Percentiles rank a stretch among this genome's conserved stretches.
phyloP scores from a whole-genome alignment of 2,329 filamentous ascomycete genomes.

The Clonostachys rhizophaga region DNA sequence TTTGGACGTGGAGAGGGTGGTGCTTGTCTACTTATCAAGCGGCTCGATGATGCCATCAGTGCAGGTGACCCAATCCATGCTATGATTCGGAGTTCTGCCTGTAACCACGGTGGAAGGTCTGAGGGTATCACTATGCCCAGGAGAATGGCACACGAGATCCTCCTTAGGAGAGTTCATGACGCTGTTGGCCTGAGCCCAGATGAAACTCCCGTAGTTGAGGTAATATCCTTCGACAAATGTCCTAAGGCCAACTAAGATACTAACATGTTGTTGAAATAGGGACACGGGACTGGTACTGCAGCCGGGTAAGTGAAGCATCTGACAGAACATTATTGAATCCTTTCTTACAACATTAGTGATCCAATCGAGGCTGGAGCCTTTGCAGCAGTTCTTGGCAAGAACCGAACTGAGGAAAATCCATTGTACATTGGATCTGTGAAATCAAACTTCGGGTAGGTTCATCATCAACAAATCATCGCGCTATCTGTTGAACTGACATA shows the following conservation, averaged over 20 bases:
- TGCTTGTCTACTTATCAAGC: constrained; percentile 53
- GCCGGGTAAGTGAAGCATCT: constrained; percentile 49
- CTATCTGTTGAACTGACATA: neutral
- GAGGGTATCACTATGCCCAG: constrained; percentile 45
- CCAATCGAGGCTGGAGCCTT: constrained; percentile 28
- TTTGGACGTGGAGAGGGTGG: constrained; percentile 62
- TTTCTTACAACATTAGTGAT: constrained; percentile 26
- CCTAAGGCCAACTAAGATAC: constrained; percentile 21
- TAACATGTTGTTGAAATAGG: constrained; percentile 22
- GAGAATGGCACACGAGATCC: constrained; percentile 27
- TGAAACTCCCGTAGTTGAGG: constrained; percentile 25
- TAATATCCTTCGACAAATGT: constrained; percentile 10
- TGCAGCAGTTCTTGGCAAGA: constrained; percentile 5
- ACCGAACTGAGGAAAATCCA: neutral
- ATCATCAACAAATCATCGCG: neutral
- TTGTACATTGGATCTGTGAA: constrained; percentile 7
- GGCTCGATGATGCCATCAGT: constrained; percentile 47
- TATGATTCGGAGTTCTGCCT: constrained; percentile 18
- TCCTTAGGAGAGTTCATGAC: constrained; percentile 32
- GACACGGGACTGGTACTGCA: constrained; percentile 45
- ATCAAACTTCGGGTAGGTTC: constrained; percentile 11
- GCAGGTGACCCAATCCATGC: constrained; percentile 40
- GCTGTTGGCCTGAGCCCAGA: constrained; percentile 23
- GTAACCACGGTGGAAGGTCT: constrained; percentile 26
- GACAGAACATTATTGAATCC: no score